Evolutionary conservation across 768 basidiomycete species (phyloP).

Genomic region (Saitozyma sp.): DNA sequence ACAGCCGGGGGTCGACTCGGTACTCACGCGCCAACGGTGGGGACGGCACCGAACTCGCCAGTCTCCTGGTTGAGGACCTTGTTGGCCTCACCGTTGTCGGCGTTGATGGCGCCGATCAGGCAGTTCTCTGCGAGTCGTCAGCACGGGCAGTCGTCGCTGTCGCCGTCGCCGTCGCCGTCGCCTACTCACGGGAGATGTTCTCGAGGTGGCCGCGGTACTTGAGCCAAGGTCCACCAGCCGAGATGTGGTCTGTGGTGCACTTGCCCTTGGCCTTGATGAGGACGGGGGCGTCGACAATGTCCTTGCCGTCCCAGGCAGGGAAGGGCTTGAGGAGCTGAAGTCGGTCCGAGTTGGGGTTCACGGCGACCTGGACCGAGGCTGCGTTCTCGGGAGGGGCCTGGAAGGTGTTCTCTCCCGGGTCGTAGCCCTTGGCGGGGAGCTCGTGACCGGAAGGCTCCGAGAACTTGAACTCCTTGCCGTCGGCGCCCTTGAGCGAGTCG

Average conservation of each 20-base stretch:
- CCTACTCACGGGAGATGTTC: slow-evolving; percentile 84
- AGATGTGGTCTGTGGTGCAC: slow-evolving; percentile 98
- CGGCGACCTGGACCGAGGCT: slow-evolving; percentile 77
- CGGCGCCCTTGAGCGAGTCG: slow-evolving; percentile 79
- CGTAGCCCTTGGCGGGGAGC: slow-evolving; percentile 92
- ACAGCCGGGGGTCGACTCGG: not conserved
- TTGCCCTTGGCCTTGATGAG: slow-evolving; percentile 99
- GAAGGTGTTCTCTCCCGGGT: slow-evolving; percentile 96
- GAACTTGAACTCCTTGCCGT: slow-evolving; percentile 98
- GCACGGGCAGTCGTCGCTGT: slow-evolving; percentile 5
- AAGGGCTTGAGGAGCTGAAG: slow-evolving; percentile 89
- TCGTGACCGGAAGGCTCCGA: slow-evolving; percentile 85
- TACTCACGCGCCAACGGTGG: slow-evolving; percentile 67
- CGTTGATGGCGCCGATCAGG: slow-evolving; percentile 94
- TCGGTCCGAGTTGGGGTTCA: slow-evolving; percentile 80
- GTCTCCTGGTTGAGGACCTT: slow-evolving; percentile 81
- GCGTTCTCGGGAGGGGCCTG: slow-evolving; percentile 88
- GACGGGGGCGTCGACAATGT: slow-evolving; percentile 80
- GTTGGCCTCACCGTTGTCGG: slow-evolving; percentile 94
- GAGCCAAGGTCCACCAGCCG: slow-evolving; percentile 97
- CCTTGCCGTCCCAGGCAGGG: slow-evolving; percentile 89
- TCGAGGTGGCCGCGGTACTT: slow-evolving; percentile 98
- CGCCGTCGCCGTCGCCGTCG: slow-evolving; percentile 10
- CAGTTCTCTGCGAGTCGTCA: slow-evolving; percentile 70
- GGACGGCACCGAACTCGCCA: slow-evolving; percentile 81